Base-by-base conservation (phyloP, 1,139 yeast species). In the Kluyveromyces marxianus region DNA sequence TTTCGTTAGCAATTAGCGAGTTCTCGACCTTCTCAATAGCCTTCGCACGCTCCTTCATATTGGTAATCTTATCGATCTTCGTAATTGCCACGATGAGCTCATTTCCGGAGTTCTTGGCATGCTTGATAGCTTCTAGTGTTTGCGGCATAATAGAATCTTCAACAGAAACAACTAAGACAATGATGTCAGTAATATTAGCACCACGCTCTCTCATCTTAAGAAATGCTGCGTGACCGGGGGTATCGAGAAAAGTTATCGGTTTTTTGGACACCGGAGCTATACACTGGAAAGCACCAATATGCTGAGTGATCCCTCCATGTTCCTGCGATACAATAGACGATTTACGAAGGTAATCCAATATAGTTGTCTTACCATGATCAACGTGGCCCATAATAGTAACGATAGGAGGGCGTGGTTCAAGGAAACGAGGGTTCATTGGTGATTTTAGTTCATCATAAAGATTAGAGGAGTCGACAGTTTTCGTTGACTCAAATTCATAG, bases 381-480 rank as follows among this genome's bases (percentile, higher is more conserved):
- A 92, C 98, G 66, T 92, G 99, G 4, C 99, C 99, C 97, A 92
- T 92, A 44, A 92, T 87, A 0, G 98, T 90, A 1, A 92, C 97
- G 27, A 92, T 84, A 0, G 99, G 98, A 0, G 98, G 89, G 54
- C 98, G 72, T 14, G 81, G 73, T 44, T 79, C 79, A 51, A 84
- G 64, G 25, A 64, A 54, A 7, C 68, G 65, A 4, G 72, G 68
- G 38, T 76, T 75, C 2, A 60, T 60, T 1, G 79, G 72, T 6
- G 62, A 67, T 62, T 26, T 58, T 26, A 64, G 49, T 63, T 69
- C 42, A 7, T 77, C 73, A 27, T 78, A 76, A 41, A 81, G 83
- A 48, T 76, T 77, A 8, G 77, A 71, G 1, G 69, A 70, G 25
- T 26, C 29, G 7, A 14, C 27, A 56, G 37, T 52, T 4, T 62